Conservation (phyloP, 1,284 basidiomycete genomes). For the Apiotrichum veenhuisii region DNA sequence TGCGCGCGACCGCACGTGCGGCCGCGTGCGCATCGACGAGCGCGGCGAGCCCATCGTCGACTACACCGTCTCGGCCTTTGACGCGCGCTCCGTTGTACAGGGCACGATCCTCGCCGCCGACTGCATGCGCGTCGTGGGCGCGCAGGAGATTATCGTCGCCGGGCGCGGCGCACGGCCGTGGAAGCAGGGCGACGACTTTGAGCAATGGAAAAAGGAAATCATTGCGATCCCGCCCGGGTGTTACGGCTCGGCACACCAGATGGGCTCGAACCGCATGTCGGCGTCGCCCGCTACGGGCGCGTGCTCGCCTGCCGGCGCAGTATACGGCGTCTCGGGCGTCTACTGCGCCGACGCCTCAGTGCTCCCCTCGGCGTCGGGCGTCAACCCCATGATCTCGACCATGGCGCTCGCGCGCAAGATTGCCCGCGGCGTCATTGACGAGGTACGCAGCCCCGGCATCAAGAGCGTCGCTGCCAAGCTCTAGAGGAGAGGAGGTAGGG, state of each 20-base stretch:
- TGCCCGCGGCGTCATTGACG: constrained; percentile 9
- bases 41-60: constrained; percentile 44
- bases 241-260: constrained; percentile 45
- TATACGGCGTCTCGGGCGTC: constrained; percentile 50
- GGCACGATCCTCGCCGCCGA: constrained; percentile 48
- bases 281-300: constrained; percentile 39
- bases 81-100: constrained; percentile 42
- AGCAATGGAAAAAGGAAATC: constrained; percentile 36
- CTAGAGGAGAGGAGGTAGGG: no score
- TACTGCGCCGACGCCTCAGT: constrained; percentile 52
- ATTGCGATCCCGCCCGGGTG: constrained; percentile 13
- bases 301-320: constrained; percentile 48
- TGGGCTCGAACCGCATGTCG: constrained; percentile 52
- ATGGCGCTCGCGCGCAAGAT: constrained; percentile 29
- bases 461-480: neutral
- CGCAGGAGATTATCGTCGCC: constrained; percentile 46
- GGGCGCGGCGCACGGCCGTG: constrained; percentile 35
- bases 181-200: constrained; percentile 24
- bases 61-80: constrained; percentile 47
- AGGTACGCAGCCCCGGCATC: neutral
- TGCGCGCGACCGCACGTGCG: constrained; percentile 30
- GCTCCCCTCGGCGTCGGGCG: constrained; percentile 50
- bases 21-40: constrained; percentile 46
- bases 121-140: constrained; percentile 49
- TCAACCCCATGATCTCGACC: constrained; percentile 53